A percentile compares a stretch with the other conserved stretches of the same genome.
phyloP scores from a whole-genome alignment of 2,329 filamentous ascomycete genomes.

The Colletotrichum brevisporum region DNA sequence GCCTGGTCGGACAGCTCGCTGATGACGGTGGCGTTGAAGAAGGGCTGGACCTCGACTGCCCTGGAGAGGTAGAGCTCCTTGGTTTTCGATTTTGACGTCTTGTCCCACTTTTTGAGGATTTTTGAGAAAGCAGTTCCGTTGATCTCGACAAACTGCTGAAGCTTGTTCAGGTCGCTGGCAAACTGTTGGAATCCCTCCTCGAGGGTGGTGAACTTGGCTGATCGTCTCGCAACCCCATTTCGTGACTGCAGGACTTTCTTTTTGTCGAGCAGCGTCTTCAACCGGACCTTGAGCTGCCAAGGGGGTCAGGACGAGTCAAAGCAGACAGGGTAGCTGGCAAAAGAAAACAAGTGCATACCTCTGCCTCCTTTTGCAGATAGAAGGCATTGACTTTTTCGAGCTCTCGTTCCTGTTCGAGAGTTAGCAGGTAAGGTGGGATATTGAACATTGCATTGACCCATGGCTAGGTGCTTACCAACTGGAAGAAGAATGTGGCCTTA shows the following conservation, averaged over 20 bases:
- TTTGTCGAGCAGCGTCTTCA: slow-evolving; percentile 94
- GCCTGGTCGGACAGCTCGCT: slow-evolving; percentile 97
- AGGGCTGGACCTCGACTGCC: slow-evolving; percentile 96
- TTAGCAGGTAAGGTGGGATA: slow-evolving; percentile 54
- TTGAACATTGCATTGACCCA: slow-evolving; percentile 39
- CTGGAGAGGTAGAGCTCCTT: slow-evolving; percentile 97
- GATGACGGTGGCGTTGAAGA: slow-evolving; percentile 97
- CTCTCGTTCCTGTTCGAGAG: slow-evolving; percentile 84
- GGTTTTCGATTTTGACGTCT: slow-evolving; percentile 98
- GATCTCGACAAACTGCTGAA: slow-evolving; percentile 98
- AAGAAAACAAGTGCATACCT: slow-evolving; percentile 70
- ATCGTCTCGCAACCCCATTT: slow-evolving; percentile 80
- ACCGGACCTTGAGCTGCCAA: slow-evolving; percentile 86
- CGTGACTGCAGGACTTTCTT: slow-evolving; percentile 91
- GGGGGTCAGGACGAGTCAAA: slow-evolving; percentile 8
- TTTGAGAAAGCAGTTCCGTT: slow-evolving; percentile 99
- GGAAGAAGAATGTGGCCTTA: slow-evolving; percentile 98
- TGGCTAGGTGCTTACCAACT: slow-evolving; percentile 75
- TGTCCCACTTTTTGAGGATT: slow-evolving; percentile 99
- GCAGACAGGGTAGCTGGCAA: slow-evolving; percentile 12
- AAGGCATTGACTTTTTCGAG: slow-evolving; percentile 99
- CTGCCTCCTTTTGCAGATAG: slow-evolving; percentile 97
- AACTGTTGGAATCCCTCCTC: slow-evolving; percentile 99
- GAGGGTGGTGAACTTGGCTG: slow-evolving; percentile 92
- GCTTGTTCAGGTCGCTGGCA: slow-evolving; percentile 94